Base-by-base conservation (phyloP, 2,329 filamentous ascomycete genomes). In the Aspergillus novofumigatus region DNA sequence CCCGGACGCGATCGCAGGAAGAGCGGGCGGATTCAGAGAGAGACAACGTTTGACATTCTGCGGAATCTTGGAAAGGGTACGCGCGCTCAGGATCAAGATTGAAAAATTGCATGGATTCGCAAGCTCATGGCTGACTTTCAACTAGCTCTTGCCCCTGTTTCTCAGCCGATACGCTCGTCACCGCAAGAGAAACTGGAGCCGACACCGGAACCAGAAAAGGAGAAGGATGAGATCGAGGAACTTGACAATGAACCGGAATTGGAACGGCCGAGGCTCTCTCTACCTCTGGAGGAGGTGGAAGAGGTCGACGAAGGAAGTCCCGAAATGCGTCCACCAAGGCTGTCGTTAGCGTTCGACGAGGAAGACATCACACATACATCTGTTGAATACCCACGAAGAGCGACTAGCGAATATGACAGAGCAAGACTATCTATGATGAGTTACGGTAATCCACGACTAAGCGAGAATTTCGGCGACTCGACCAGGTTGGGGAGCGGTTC, bases 41-140 rank as follows among this genome's bases (percentile, higher is more conserved):
- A 84, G 65, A 84, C 82, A 6, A 81, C 81, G 4, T 78, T 83
- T 61, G 81, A 83, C 64, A 77, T 81, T 26, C 66, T 84, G 53
- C 74, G 77, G 50, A 79, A 81, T 53, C 67, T 85, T 8, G 82
- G 81, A 53, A 81, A 74, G 75, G 74, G 81, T 80, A 72, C 42
- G 67, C 51, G 51, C 21, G n/a, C 7, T 45, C 35, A 21, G 26
- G 20, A n/a, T 38, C 5, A 38, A 17, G 14, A 38, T 7, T 38
- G 32, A 7, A 17, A 3, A 4, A 38, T 38, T 17, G 17, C 5
- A 42, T 21, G 14, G 48, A 23, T 21, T n/a, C 7, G 14, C 44
- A 9, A 55, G 42, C 41, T 49, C 23, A 14, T 17, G 32, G 25
- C 49, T 54, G 29, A 59, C 47, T 42, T 57, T 38, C 9, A 17